Conservation (phyloP, 345 rosid genomes). For the Conringia planisiliqua region DNA sequence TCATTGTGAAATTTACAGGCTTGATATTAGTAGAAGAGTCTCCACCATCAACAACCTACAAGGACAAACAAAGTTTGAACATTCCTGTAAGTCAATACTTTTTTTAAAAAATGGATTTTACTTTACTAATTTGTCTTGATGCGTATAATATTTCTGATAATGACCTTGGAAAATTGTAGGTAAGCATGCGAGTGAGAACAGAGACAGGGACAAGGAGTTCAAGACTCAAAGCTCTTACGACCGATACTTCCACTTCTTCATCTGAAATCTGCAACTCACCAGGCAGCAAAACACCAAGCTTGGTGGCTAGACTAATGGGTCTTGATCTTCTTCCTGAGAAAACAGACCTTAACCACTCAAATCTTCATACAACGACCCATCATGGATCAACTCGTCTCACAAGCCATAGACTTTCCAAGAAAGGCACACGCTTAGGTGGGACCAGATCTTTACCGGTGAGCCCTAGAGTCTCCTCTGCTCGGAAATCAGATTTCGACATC, state of each 20-base stretch:
- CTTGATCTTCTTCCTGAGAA: constrained; percentile 76
- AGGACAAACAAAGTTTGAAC: constrained; percentile 41
- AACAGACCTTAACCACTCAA: constrained; percentile 32
- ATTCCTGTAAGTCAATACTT: constrained; percentile 47
- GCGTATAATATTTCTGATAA: not conserved
- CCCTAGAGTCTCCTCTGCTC: constrained; percentile 64
- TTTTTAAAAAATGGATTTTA: not conserved
- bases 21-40: constrained; percentile 55
- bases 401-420: constrained; percentile 26
- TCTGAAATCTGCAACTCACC: constrained; percentile 68
- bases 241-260: constrained; percentile 34
- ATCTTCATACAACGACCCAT: constrained; percentile 25
- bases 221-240: constrained; percentile 25
- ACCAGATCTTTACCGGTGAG: constrained; percentile 74
- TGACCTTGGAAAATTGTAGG: constrained; percentile 38
- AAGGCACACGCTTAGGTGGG: constrained; percentile 37
- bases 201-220: constrained; percentile 26
- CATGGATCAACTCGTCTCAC: constrained; percentile 21
- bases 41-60: constrained; percentile 33
- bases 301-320: constrained; percentile 94
- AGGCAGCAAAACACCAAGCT: constrained; percentile 68
- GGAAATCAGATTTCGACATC: constrained; percentile 64
- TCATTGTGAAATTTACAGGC: constrained; percentile 37
- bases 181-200: constrained; percentile 62
- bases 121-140: constrained; percentile 2